Evolutionary conservation across 2,329 filamentous ascomycete species (phyloP).

Genomic region (Cladosporium cucumerinum): DNA sequence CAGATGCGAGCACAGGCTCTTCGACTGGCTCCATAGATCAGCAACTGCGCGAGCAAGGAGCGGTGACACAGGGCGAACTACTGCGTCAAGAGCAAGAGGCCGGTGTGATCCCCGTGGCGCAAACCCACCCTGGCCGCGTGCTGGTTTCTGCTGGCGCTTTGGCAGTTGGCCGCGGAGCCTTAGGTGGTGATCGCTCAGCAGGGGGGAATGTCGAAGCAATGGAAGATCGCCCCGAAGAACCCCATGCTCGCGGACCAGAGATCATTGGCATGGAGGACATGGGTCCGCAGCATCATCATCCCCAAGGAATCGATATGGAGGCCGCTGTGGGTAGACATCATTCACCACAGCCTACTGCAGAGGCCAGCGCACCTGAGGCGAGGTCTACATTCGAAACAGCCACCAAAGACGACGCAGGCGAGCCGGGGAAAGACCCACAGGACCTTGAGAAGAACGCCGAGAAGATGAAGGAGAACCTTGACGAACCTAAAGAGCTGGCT

Average conservation of each 20-base stretch:
- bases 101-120: constrained; percentile 69
- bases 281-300: constrained; percentile 62
- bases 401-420: constrained; percentile 20
- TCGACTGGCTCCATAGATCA: constrained; percentile 35
- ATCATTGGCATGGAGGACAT: constrained; percentile 83
- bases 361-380: constrained; percentile 10
- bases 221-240: constrained; percentile 54
- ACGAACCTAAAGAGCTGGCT: not conserved
- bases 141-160: constrained; percentile 20
- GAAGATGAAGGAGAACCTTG: constrained; percentile 4
- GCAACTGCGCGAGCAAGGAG: constrained; percentile 42
- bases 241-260: constrained; percentile 80
- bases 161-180: constrained; percentile 24
- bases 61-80: constrained; percentile 78
- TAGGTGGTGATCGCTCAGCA: constrained; percentile 26
- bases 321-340: constrained; percentile 38
- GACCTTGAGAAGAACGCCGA: constrained; percentile 22
- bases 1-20: constrained; percentile 36
- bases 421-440: constrained; percentile 21
- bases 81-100: constrained; percentile 82
- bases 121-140: constrained; percentile 39
- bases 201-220: constrained; percentile 30
- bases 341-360: constrained; percentile 24
- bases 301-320: constrained; percentile 38
- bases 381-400: constrained; percentile 19